phyloP scores from a whole-genome alignment of 345 rosid genomes.

The Eutrema heterophyllum region DNA sequence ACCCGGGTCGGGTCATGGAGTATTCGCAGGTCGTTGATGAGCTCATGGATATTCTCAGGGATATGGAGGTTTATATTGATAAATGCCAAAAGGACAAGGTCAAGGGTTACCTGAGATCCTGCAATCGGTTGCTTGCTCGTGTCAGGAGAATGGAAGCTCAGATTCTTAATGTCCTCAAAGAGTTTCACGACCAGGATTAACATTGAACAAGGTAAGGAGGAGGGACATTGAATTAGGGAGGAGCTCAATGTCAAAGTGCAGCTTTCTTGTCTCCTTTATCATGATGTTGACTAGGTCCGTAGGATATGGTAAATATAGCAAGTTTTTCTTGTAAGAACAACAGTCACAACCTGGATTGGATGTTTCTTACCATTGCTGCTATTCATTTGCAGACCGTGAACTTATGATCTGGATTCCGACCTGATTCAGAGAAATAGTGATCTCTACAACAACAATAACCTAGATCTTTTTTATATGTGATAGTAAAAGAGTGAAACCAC shows the following conservation, averaged over 20 bases:
- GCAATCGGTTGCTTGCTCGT: conserved; percentile 33
- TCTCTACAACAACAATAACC: neutral
- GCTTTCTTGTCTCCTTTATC: neutral
- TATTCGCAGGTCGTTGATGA: conserved; percentile 27
- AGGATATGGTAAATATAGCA: neutral
- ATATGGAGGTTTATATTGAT: conserved; percentile 28
- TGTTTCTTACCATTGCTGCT: neutral
- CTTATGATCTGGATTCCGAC: neutral
- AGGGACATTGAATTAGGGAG: neutral
- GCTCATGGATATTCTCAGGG: conserved; percentile 26
- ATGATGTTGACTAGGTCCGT: neutral
- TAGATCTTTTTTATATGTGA: neutral
- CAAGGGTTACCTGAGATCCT: conserved; percentile 26
- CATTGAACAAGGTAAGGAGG: neutral
- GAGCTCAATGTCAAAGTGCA: too few species aligned
- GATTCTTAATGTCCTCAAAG: conserved; percentile 21
- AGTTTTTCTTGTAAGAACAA: neutral
- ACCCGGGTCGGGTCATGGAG: conserved; percentile 32
- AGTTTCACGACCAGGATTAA: conserved; percentile 18
- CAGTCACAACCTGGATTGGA: too few species aligned
- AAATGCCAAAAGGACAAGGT: conserved; percentile 23
- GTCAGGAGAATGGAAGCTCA: conserved; percentile 33
- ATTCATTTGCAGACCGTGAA: neutral
- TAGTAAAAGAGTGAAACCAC: neutral
- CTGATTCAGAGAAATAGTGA: neutral